Evolutionary conservation across 768 basidiomycete genomes (phyloP).

Genomic region (Trametes elegans): DNA sequence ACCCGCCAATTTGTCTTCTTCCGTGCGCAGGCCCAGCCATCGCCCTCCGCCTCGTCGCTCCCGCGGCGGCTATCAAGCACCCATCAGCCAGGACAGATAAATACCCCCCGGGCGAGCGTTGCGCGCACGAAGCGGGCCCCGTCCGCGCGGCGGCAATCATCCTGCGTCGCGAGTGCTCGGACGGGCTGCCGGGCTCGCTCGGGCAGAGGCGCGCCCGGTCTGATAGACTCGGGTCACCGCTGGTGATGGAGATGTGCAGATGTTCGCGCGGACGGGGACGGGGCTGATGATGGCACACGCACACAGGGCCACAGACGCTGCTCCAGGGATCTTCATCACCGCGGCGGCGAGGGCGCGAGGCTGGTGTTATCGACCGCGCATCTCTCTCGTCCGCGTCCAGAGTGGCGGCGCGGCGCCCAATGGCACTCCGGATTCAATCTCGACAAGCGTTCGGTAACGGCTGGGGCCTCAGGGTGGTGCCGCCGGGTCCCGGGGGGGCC

Average conservation of each 20-base stretch:
- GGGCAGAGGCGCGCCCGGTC: constrained; percentile 10
- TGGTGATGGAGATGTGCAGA: neutral
- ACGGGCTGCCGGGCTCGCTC: no score
- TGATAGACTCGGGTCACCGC: constrained; percentile 20
- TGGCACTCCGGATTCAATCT: neutral
- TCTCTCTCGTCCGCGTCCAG: no score
- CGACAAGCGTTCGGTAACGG: neutral
- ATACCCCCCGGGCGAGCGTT: constrained; percentile 13
- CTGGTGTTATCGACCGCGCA: no score
- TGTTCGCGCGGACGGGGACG: neutral
- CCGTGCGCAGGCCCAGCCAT: neutral
- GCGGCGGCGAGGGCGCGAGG: no score
- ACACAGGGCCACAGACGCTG: no score
- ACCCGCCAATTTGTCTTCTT: neutral
- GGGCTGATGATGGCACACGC: constrained; percentile 7
- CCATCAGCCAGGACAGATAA: constrained; percentile 21
- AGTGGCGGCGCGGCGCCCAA: neutral
- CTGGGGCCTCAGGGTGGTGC: no score
- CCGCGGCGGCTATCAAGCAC: constrained; percentile 19
- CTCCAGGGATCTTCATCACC: no score
- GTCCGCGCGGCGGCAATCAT: constrained; percentile 22
- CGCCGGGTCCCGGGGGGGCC: neutral
- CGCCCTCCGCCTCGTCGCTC: neutral
- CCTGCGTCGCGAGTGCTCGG: constrained; percentile 3
- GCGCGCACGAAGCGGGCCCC: constrained; percentile 9